A percentile compares a stretch with the other conserved stretches of the same genome.
These are phyloP conservation scores for Naumovozyma baii DNA, from an alignment of 805 yeast species.

Conservation along the genomic window DNA sequence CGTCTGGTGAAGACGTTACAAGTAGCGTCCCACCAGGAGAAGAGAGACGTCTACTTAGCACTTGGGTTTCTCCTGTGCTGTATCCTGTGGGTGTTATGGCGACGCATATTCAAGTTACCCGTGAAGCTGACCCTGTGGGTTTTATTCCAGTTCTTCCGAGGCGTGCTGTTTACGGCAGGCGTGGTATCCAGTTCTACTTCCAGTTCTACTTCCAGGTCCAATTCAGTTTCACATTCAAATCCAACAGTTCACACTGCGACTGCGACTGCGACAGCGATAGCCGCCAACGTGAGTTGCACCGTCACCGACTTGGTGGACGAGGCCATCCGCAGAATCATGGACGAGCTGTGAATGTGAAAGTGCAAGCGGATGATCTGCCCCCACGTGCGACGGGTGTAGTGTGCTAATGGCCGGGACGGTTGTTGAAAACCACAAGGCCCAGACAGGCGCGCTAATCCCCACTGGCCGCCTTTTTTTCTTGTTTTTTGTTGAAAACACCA, in stretches of 20 bases:
- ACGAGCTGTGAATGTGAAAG: background rate
- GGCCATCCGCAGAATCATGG: background rate
- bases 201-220: no score
- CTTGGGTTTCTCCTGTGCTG: slow-evolving; percentile 23
- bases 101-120: slow-evolving; percentile 28
- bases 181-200: background rate
- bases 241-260: no score
- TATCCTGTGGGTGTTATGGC: slow-evolving; percentile 29
- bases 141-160: slow-evolving; percentile 31
- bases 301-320: background rate
- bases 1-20: slow-evolving; percentile 25
- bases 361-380: no score
- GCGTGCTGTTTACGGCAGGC: slow-evolving; percentile 13
- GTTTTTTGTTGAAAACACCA: no score
- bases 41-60: slow-evolving; percentile 27
- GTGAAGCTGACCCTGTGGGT: slow-evolving; percentile 25
- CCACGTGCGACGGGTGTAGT: no score
- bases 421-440: no score
- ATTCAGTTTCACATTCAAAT: no score
- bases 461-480: no score
- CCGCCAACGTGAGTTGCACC: background rate
- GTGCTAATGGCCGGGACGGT: no score
- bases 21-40: slow-evolving; percentile 27
- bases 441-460: no score
- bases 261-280: background rate